Evolutionary conservation across 1,284 basidiomycete genomes (phyloP).

Genomic region (Anthracocystis walkeri): DNA sequence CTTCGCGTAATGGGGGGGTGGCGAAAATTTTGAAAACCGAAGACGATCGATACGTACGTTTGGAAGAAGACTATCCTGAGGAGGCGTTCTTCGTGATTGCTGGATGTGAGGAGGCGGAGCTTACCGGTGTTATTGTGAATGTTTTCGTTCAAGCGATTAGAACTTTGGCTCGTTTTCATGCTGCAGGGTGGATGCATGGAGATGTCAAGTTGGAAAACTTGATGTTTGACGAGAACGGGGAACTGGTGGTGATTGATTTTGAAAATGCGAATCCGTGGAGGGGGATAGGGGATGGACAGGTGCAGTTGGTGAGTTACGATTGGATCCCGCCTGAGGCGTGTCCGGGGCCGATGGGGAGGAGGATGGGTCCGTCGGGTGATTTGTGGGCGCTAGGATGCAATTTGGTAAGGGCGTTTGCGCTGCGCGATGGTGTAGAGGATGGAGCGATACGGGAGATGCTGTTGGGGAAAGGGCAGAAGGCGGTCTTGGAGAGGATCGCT

Average conservation of each 20-base stretch:
- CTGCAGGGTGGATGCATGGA: slow-evolving; percentile 66
- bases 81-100: slow-evolving; percentile 68
- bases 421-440: slow-evolving; percentile 65
- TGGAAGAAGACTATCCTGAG: slow-evolving; percentile 68
- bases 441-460: slow-evolving; percentile 53
- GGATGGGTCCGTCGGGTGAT: slow-evolving; percentile 65
- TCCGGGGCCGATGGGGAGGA: slow-evolving; percentile 55
- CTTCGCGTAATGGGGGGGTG: slow-evolving; percentile 38
- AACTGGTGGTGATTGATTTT: slow-evolving; percentile 65
- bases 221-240: slow-evolving; percentile 62
- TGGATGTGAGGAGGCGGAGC: slow-evolving; percentile 64
- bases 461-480: slow-evolving; percentile 53
- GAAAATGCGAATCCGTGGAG: slow-evolving; percentile 68
- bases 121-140: slow-evolving; percentile 59
- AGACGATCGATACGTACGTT: slow-evolving; percentile 62
- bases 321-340: slow-evolving; percentile 67
- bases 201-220: slow-evolving; percentile 68
- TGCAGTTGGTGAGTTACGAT: slow-evolving; percentile 64
- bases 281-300: slow-evolving; percentile 63
- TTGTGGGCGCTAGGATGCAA: slow-evolving; percentile 67
- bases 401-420: slow-evolving; percentile 63
- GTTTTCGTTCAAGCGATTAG: slow-evolving; percentile 62
- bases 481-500: slow-evolving; percentile 53
- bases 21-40: slow-evolving; percentile 59
- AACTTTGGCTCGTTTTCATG: slow-evolving; percentile 58